Evolutionary conservation across 768 basidiomycete species (phyloP), one percentile per base, ranked within the genome.

Genomic region (Rhodotorula paludigena): DNA sequence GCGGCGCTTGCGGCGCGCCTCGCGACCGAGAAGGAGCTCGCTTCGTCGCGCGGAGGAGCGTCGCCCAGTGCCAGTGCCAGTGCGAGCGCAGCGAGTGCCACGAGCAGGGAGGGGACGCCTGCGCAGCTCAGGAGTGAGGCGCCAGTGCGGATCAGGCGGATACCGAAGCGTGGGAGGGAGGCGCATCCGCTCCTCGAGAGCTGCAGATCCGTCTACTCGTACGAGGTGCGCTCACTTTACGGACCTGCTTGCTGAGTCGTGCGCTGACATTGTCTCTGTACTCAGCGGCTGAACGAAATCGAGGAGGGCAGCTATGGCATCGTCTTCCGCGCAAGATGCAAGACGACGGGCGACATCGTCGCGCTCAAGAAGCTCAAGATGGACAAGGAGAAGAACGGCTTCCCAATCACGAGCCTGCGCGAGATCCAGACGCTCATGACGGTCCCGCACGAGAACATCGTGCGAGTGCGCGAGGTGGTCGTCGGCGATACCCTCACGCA

Each of bases 261-360:
- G 10, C 5, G 25, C 41, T 55, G 28, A 49, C 8, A 2, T 14
- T 2, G 5, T 30, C 3, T 23, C 3, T 10, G 10, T 18, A 25
- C 9, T 8, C 58, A 72, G 71, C 58, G 71, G 3, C 82, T 99
- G 61, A 99, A 99, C 78, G 90, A 96, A 74, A 99, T 99, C 74
- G 96, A 98, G 79, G 96, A 99, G 80, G 96, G 96, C 9, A 92
- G 90, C 0, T 99, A 99, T 73, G 96, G 96, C 25, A 86, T 98
- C 45, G 96, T 99, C 23, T 98, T 91, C 71, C 86, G 96, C n/a
- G 96, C 96, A 30, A 83, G 85, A 73, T 94, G 97, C 80, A 94
- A 90, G 77, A 84, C 90, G 76, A 92, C 92, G 0, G 91, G 92
- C 10, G 92, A 92, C 71, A 90, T 98, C 32, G 96, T 98, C 35